Conservation (phyloP, 192 early-diverging fungal species). For the Ambispora gerdemannii region DNA sequence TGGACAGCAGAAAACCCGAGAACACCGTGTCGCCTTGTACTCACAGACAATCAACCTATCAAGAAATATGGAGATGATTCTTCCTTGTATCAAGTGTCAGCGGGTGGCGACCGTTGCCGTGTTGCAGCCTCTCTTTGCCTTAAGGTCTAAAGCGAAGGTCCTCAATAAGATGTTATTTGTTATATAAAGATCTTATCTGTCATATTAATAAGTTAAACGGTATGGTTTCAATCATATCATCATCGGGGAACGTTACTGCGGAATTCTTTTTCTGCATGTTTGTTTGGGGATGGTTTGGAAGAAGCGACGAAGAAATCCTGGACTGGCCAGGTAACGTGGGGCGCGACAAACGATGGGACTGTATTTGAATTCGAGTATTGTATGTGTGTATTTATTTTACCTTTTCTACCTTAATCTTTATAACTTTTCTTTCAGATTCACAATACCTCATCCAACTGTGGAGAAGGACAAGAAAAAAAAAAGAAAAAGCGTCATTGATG, state of each 20-base stretch:
- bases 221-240: slow-evolving; percentile 21
- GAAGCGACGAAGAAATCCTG: not conserved
- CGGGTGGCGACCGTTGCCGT: slow-evolving; percentile 3
- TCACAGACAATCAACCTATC: slow-evolving; percentile 3
- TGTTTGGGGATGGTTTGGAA: not conserved
- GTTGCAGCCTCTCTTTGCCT: not conserved
- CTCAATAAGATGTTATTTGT: not conserved
- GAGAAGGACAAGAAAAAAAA: too few relatives aligned
- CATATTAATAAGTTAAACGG: slow-evolving; percentile 9
- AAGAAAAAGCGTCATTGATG: too few relatives aligned
- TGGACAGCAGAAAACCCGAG: slow-evolving; percentile 3
- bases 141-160: slow-evolving; percentile 1
- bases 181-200: too few relatives aligned
- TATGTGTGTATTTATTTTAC: not conserved
- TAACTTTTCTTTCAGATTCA: slow-evolving; percentile 6
- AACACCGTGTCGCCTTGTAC: slow-evolving; percentile 10
- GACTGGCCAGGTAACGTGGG: not conserved
- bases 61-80: slow-evolving; percentile 6
- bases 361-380: not conserved
- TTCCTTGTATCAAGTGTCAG: slow-evolving; percentile 4
- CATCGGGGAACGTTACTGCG: slow-evolving; percentile 9
- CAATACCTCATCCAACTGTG: too few relatives aligned
- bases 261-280: slow-evolving; percentile 22
- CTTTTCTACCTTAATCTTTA: slow-evolving; percentile 21
- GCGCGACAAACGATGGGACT: not conserved